These are phyloP conservation scores for Keqinozyma sinolaborantium DNA, from an alignment of 1,139 yeast species.

Conservation along the genomic window DNA sequence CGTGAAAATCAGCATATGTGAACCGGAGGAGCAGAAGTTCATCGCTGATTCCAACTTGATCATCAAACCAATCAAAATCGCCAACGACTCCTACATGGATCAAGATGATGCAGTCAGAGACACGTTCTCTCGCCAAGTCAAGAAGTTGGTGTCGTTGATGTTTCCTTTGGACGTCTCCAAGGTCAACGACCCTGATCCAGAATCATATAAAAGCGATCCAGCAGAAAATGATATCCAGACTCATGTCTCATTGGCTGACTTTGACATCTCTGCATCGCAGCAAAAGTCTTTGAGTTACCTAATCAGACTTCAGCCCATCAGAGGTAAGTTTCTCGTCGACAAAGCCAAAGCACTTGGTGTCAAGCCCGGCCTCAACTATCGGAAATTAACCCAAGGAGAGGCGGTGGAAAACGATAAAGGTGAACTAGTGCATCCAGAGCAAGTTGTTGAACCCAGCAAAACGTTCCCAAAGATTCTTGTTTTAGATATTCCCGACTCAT, in stretches of 20 bases:
- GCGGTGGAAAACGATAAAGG: conserved; percentile 61
- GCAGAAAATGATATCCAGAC: conserved; percentile 40
- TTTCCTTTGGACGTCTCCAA: conserved; percentile 45
- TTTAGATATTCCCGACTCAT: conserved; percentile 65
- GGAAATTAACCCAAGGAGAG: conserved; percentile 58
- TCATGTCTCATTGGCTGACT: conserved; percentile 22
- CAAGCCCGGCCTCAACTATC: conserved; percentile 59
- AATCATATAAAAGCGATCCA: conserved; percentile 38
- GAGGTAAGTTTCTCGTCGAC: conserved; percentile 74
- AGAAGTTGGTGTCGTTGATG: conserved; percentile 40
- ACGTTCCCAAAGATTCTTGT: conserved; percentile 59
- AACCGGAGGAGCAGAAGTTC: conserved; percentile 29
- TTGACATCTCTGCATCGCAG: conserved; percentile 5
- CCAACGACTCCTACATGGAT: conserved; percentile 1
- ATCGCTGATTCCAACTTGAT: conserved; percentile 51
- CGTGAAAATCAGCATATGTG: conserved; percentile 48
- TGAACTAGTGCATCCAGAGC: conserved; percentile 55
- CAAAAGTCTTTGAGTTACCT: conserved; percentile 53
- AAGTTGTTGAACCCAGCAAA: conserved; percentile 67
- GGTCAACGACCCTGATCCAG: conserved; percentile 35
- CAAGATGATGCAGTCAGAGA: conserved; percentile 1
- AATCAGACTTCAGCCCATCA: conserved; percentile 58
- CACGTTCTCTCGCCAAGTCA: conserved; percentile 16
- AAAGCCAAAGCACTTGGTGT: conserved; percentile 71
- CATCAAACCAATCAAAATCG: conserved; percentile 49